Base-by-base conservation (phyloP, 2,329 filamentous ascomycete species). In the Pseudogymnoascus sp. region DNA sequence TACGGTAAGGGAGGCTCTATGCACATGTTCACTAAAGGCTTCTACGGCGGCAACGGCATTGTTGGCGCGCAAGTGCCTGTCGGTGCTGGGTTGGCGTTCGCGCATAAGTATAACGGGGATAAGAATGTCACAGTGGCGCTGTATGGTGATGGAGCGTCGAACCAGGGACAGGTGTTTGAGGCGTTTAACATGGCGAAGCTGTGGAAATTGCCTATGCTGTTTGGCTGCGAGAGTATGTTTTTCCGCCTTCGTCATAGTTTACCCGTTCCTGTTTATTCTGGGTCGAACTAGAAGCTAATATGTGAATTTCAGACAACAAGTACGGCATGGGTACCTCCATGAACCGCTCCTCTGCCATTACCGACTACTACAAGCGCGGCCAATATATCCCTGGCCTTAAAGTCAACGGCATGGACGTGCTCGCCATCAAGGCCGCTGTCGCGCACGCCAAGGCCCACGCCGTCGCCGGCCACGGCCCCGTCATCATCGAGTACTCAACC, bases 101-200 rank as follows among this genome's bases (percentile, higher is more conserved):
- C 95, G 67, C 92, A 98, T 82, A 89, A 97, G 82, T 99, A 99
- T 84, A 86, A 87, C 75, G 87, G 84, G 75, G 88, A 89, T 82
- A 89, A 92, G 81, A 93, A 92, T 76, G 89, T 92, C 68, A 90
- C 89, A 68, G 84, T 99, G 71, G 86, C 93, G 69, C 85, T 99
- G 65, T 99, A 99, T 80, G 95, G 95, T 83, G 95, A 99, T 74
- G 95, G 95, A 83, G 95, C 95, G 70, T 91, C 89, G 84, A 99
- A 99, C 85, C 95, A 99, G 84, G 95, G 95, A 69, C 95, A 99
- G 81, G 95, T 99, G 73, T 99, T 99, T 75, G 95, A 99, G 85
- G 93, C 95, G 67, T 99, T 96, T 87, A 99, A 99, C 88, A 99
- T 99, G 95, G 95, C 95, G 68, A 98, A 98, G 86, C 88, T 99